phyloP scores from a whole-genome alignment of 768 basidiomycete genomes.

The Rhizopogon roseolus region DNA sequence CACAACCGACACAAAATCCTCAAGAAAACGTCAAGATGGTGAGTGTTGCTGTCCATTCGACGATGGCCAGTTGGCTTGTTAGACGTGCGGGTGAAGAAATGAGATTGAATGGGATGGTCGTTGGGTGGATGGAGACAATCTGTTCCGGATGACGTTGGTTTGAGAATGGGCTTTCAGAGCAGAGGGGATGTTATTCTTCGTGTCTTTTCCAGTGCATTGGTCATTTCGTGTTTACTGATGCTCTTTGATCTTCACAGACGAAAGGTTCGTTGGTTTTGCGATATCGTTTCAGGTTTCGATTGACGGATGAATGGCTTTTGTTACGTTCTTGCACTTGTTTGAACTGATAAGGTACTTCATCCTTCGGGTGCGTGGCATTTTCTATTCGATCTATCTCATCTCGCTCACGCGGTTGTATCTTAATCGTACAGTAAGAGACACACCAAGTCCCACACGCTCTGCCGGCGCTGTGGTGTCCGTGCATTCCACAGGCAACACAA shows the following conservation, averaged over 20 bases:
- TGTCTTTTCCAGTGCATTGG: not conserved
- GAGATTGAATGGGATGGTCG: slow-evolving; percentile 15
- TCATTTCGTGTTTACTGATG: slow-evolving; percentile 12
- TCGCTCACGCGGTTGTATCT: not conserved
- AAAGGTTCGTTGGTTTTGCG: slow-evolving; percentile 61
- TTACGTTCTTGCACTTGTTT: not conserved
- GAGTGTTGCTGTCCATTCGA: slow-evolving; percentile 26
- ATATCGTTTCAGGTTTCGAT: not conserved
- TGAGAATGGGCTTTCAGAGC: not conserved
- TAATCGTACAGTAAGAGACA: slow-evolving; percentile 76
- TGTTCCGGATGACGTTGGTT: slow-evolving; percentile 30
- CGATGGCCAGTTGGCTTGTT: slow-evolving; percentile 4
- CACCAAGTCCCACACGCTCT: slow-evolving; percentile 95
- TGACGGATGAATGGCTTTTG: slow-evolving; percentile 11
- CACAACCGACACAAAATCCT: slow-evolving; percentile 20
- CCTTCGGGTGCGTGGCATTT: slow-evolving; percentile 72
- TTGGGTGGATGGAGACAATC: slow-evolving; percentile 28
- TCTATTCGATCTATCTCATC: not conserved
- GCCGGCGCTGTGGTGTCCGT: slow-evolving; percentile 93
- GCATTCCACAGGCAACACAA: slow-evolving; percentile 99
- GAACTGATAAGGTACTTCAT: slow-evolving; percentile 78
- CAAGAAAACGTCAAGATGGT: slow-evolving; percentile 42
- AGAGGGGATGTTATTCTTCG: not conserved
- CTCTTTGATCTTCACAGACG: slow-evolving; percentile 46
- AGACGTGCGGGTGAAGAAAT: slow-evolving; percentile 8